Base-by-base conservation (phyloP, 768 basidiomycete species). In the Russula virescens region DNA sequence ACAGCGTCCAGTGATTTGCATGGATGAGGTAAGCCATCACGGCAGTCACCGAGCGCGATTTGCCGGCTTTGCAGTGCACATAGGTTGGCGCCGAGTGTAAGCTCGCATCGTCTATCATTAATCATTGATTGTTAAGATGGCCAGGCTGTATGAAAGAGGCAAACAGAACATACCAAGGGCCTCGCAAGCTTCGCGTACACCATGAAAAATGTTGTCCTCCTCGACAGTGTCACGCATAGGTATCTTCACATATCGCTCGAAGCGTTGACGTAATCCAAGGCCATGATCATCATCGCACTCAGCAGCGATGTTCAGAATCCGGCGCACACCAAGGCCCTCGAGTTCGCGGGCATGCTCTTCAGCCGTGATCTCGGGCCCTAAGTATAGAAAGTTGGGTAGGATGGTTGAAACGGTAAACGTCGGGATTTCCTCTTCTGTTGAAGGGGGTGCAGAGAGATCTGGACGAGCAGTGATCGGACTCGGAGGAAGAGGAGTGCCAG, bases 11-110 rank as follows among this genome's bases (percentile, higher is more conserved):
- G 71, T 94, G 94, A 71, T 97, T 94, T 11, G 94, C 91, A 69
- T 97, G 95, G 66, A 98, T 97, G 60, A 98, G 88, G 72, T 97
- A 98, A 2, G 92, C 95, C 79, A 98, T 93, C 45, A 97, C 95
- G 14, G 94, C 94, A 0, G 95, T 97, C 31, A 97, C 95, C 1
- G 92, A 95, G 16, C 96, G 87, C 2, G 92, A 94, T 77, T 94
- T 97, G 5, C 95, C 96, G 6, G 91, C 94, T 75, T 91, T 93
- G 76, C 95, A 98, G 72, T 98, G 96, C 16, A 98, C 94, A 69
- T 96, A 98, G 1, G 90, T 90, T 8, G 94, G 87, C 21, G 91
- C 83, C 0, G 88, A 91, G 66, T 94, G 93, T 56, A 98, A 74
- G 51, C 89, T 84, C 1, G 95, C 95, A 69, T 98, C 95, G 71